Base-by-base conservation (phyloP, 2,329 filamentous ascomycete genomes). In the Ophiosphaerella herpotricha region DNA sequence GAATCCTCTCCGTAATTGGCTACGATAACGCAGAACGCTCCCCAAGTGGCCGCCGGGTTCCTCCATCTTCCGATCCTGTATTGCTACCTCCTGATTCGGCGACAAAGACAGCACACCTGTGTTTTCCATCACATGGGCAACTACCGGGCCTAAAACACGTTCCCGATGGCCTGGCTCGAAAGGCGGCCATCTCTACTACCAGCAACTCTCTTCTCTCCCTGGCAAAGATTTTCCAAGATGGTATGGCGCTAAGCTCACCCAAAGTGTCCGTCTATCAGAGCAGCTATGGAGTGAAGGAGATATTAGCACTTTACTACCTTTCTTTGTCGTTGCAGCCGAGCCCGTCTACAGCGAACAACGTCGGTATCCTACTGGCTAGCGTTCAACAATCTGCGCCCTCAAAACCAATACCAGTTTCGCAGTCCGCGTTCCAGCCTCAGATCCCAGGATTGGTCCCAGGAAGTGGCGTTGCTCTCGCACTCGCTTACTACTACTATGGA, bases 181-280 rank as follows among this genome's bases (percentile, higher is more conserved):
- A 87, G 66, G 89, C 91, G 6, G 92, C 91, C 2, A 82, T 96
- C 21, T 91, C 92, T 11, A 97, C 92, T 0, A 97, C 92, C 0
- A 97, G 94, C 72, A 99, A 99, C 69, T 95, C 93, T 0, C 78
- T 99, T 14, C 80, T 99, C 2, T 99, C 94, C 0, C 78, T 99
- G 35, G 94, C 94, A 18, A 99, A 99, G 74, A 99, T 99, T 32
- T 96, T 96, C 58, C 94, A 99, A 73, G 94, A 99, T 75, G 87
- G 90, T 26, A 93, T 97, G 85, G 91, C 93, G 2, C 91, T 84
- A 49, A 86, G 85, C 14, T 82, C 82, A 16, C 74, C 80, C 8
- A 78, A 80, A 18, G 78, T 82, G 9, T 57, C 66, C 3, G 76
- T 82, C 9, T 76, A 84, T 18, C 82, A 83, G 50, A 84, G 85